These are phyloP conservation scores for Phialophora verrucosa DNA, from an alignment of 2,329 filamentous ascomycete genomes.

Conservation along the genomic window DNA sequence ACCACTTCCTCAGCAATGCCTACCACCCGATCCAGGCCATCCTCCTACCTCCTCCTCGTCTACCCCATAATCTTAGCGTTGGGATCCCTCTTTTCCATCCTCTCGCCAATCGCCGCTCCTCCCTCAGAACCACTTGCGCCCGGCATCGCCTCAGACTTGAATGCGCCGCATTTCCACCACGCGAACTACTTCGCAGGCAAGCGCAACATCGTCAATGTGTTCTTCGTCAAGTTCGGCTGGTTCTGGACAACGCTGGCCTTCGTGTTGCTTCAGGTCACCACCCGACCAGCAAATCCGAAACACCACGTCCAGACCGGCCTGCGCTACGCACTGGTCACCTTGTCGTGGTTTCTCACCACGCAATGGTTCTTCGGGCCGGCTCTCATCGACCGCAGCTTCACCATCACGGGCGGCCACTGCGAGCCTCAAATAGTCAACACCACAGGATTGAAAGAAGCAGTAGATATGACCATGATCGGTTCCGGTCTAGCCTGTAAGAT, in stretches of 20 bases:
- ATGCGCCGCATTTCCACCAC: conserved; percentile 35
- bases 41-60: conserved; percentile 57
- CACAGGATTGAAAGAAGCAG: conserved; percentile 24
- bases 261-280: conserved; percentile 72
- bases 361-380: conserved; percentile 97
- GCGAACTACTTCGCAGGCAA: conserved; percentile 87
- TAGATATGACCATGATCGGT: conserved; percentile 66
- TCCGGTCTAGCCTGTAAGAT: conserved; percentile 72
- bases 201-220: conserved; percentile 85
- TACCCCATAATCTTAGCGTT: conserved; percentile 81
- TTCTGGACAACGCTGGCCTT: conserved; percentile 84
- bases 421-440: conserved; percentile 51
- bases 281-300: conserved; percentile 42
- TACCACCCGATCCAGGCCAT: conserved; percentile 26
- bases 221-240: conserved; percentile 97
- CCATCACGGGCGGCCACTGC: conserved; percentile 86
- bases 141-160: conserved; percentile 43
- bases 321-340: conserved; percentile 75
- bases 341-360: conserved; percentile 83
- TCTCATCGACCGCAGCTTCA: conserved; percentile 86
- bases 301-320: conserved; percentile 60
- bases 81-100: conserved; percentile 77
- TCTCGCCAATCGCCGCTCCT: conserved; percentile 73
- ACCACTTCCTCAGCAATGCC: conserved; percentile 15
- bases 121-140: conserved; percentile 37